Percentiles rank a stretch among this genome's conserved stretches.
Conservation (phyloP, 2,329 filamentous ascomycete species). For the Davidsoniella eucalypti region DNA sequence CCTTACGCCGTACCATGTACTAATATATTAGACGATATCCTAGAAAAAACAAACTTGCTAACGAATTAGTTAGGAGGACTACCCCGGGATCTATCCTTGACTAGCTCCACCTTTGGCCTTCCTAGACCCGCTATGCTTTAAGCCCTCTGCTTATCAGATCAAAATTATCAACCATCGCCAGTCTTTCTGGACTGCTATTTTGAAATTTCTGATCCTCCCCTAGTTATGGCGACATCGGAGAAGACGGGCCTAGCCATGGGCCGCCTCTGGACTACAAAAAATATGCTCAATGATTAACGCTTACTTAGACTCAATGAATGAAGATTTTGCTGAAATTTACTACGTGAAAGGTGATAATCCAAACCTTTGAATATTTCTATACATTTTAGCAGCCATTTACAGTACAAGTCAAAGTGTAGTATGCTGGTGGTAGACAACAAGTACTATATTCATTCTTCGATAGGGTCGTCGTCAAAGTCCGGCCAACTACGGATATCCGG, state of each 20-base stretch:
- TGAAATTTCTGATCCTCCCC: not conserved
- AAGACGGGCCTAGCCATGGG: no score
- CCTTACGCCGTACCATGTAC: no score
- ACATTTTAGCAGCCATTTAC: not conserved
- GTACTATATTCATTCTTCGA: conserved; percentile 5
- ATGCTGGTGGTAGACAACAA: not conserved
- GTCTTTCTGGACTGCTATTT: not conserved
- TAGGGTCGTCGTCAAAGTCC: conserved; percentile 7
- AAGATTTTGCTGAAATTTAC: not conserved
- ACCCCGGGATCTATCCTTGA: no score
- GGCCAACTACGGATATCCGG: conserved; percentile 10
- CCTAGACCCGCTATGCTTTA: not conserved
- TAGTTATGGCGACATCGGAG: conserved; percentile 5
- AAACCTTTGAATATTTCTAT: not conserved
- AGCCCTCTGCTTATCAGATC: conserved; percentile 9
- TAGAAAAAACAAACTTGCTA: no score
- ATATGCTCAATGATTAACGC: not conserved
- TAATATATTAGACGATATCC: no score
- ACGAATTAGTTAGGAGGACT: no score
- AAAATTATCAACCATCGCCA: conserved; percentile 7
- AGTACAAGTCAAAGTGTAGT: not conserved
- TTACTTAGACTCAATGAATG: not conserved
- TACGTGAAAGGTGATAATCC: not conserved
- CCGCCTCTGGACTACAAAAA: no score
- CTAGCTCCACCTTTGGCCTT: no score